Evolutionary conservation across 805 yeast genomes (phyloP).

Genomic region (Yamadazyma takamatsuzukensis): DNA sequence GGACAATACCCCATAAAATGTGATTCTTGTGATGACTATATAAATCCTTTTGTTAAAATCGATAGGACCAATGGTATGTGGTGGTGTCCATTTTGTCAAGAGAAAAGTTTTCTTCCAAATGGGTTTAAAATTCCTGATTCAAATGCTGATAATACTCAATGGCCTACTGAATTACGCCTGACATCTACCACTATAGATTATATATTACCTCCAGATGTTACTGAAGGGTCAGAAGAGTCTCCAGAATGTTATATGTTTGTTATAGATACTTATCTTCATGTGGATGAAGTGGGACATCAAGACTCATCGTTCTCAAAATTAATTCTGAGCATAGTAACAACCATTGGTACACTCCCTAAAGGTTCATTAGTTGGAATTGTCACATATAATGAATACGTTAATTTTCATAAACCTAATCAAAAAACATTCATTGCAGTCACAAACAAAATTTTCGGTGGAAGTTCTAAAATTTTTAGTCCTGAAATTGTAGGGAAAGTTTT

Average conservation of each 20-base stretch:
- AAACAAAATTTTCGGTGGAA: too few relatives aligned
- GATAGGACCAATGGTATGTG: constrained; percentile 30
- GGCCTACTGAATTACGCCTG: constrained; percentile 26
- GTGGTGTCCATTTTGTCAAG: constrained; percentile 38
- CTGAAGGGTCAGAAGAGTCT: constrained; percentile 8
- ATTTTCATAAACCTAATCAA: constrained; percentile 15
- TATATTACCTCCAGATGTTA: constrained; percentile 24
- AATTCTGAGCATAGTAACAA: constrained; percentile 10
- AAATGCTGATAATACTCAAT: constrained; percentile 12
- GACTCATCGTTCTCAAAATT: constrained; percentile 14
- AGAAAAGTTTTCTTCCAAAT: constrained; percentile 19
- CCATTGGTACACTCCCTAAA: constrained; percentile 15
- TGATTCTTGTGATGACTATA: constrained; percentile 21
- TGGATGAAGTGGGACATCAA: constrained; percentile 15
- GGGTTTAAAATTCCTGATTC: constrained; percentile 14
- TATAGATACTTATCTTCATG: constrained; percentile 29
- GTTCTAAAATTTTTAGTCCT: constrained; percentile 2
- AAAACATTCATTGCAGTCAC: constrained; percentile 2
- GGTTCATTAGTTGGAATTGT: constrained; percentile 21
- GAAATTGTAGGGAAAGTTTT: neutral
- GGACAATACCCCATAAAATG: constrained; percentile 18
- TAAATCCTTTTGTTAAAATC: constrained; percentile 27
- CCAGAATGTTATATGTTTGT: constrained; percentile 17
- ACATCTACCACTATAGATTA: constrained; percentile 28
- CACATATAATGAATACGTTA: constrained; percentile 26